Evolutionary conservation across 208 protist genomes (phyloP), one percentile per base, ranked within the genome.

Genomic region (Trypanosomatidae sp.): DNA sequence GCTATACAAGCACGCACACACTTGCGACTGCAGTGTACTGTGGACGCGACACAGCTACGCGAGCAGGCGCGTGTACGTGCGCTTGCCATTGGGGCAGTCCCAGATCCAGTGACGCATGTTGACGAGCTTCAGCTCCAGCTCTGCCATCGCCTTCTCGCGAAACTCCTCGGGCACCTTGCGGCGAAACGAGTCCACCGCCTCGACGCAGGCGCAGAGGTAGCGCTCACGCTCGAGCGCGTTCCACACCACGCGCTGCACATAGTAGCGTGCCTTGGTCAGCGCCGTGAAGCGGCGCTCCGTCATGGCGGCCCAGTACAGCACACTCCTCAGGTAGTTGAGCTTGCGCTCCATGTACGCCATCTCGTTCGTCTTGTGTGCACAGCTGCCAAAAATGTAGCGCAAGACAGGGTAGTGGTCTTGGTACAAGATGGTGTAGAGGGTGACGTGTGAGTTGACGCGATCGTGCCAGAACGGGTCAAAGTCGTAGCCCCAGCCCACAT

Each of bases 381-480:
- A 84, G 61, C 88, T 79, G 40, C 78, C 78, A 45, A 88, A 81
- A 30, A 88, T 65, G 56, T 75, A 79, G 38, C 56, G 62, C 59
- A 71, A 82, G 6, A 88, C 30, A 25, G 59, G 63, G 56, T 56
- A 74, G 11, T 69, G 30, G 23, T 76, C 45, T 26, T 48, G 32
- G 63, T 93, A 93, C 32, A 93, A 58, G 23, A 61, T 72, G 26
- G 56, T 47, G 60, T 67, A 88, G 21, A 90, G 63, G 48, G 66
- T 66, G 25, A 72, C 54, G 44, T 83, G 75, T n/a, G 72, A 81
- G 43, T 64, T 54, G 26, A 90, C 77, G 45, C 77, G 79, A 52
- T 93, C 85, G 23, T 57, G 53, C 85, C 85, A 93, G 66, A 88
- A 93, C 13, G 80, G 62, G 61, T 93, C 85, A 51, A 93, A 93